These are phyloP conservation scores for Coniochaeta prunicola DNA, from an alignment of 2,329 filamentous ascomycete genomes.

Conservation along the genomic window DNA sequence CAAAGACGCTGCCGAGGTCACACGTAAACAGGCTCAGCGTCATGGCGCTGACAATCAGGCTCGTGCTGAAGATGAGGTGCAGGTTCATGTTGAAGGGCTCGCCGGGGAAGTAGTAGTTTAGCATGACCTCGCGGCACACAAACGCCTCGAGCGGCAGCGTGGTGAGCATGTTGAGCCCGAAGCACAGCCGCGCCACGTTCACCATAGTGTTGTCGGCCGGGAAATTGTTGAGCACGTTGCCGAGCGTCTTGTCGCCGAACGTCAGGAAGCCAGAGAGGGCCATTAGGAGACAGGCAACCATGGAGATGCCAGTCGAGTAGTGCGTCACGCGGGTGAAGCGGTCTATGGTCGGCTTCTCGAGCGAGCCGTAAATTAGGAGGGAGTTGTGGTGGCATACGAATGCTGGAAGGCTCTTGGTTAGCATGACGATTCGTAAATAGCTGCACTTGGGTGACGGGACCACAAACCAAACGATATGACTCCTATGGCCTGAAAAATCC, in stretches of 20 bases:
- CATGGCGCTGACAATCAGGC: slow-evolving; percentile 74
- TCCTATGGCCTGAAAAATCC: slow-evolving; percentile 91
- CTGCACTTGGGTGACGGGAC: background rate
- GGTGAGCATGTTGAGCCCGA: slow-evolving; percentile 97
- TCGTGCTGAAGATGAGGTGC: slow-evolving; percentile 80
- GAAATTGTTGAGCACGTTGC: slow-evolving; percentile 98
- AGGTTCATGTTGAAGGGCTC: slow-evolving; percentile 75
- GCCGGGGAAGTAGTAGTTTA: slow-evolving; percentile 66
- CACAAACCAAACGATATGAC: slow-evolving; percentile 89
- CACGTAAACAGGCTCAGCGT: slow-evolving; percentile 76
- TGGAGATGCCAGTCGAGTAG: slow-evolving; percentile 82
- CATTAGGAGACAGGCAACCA: slow-evolving; percentile 86
- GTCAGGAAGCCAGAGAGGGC: slow-evolving; percentile 84
- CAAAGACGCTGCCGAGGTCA: slow-evolving; percentile 89
- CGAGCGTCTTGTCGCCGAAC: slow-evolving; percentile 85
- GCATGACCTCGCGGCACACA: slow-evolving; percentile 94
- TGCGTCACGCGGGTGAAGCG: slow-evolving; percentile 91
- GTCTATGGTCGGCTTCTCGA: slow-evolving; percentile 90
- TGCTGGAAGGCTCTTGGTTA: slow-evolving; percentile 28
- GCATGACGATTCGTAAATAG: background rate
- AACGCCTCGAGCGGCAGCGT: slow-evolving; percentile 95
- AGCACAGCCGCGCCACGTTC: slow-evolving; percentile 89
- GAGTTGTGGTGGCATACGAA: slow-evolving; percentile 87
- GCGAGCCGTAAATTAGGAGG: slow-evolving; percentile 91
- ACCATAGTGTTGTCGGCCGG: slow-evolving; percentile 85